Evolutionary conservation across 768 basidiomycete species (phyloP), one percentile per base, ranked within the genome.

Genomic region (Suillus placidus): DNA sequence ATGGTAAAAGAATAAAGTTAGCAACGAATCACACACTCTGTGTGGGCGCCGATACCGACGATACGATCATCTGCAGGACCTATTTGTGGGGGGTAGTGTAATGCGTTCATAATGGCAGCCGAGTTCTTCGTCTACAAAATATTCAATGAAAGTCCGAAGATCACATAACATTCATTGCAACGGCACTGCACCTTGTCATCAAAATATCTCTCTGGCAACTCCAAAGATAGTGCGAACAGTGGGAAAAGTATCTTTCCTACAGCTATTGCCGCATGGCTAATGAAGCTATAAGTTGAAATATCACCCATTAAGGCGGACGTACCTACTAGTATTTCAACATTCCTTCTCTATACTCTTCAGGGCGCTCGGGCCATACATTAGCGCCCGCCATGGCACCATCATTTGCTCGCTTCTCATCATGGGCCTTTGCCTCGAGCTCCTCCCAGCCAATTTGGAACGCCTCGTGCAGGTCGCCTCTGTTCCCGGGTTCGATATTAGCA

Each of bases 391-490:
- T 90, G 6, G 78, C 80, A 14, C 90, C 89, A 51, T 83, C 81
- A 8, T 82, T 71, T 40, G 70, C 45, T 65, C 74, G 70, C 54
- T 77, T 70, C 60, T 73, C 69, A 66, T 77, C 72, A 32, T 68
- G 40, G 0, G 37, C 63, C 64, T 72, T 72, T 9, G 70, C 64
- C 13, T 79, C 70, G 0, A 84, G 72, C 32, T 80, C 76, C 72
- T 94, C 91, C 83, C 86, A 89, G 4, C 93, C 93, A 64, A 97
- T 83, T 70, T 95, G 90, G 74, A 95, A 97, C 3, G 91, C 94
- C 74, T 98, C 95, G 72, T 96, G 93, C 62, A 96, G 77, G 73
- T 98, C 95, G 1, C 95, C 95, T n/a, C 84, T 79, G 56, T 85
- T 84, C 9, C 69, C 64, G 0, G 92, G 88, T 70, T 95, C 85